Base-by-base conservation (phyloP, 345 rosid genomes). In the Cardamine occulta region DNA sequence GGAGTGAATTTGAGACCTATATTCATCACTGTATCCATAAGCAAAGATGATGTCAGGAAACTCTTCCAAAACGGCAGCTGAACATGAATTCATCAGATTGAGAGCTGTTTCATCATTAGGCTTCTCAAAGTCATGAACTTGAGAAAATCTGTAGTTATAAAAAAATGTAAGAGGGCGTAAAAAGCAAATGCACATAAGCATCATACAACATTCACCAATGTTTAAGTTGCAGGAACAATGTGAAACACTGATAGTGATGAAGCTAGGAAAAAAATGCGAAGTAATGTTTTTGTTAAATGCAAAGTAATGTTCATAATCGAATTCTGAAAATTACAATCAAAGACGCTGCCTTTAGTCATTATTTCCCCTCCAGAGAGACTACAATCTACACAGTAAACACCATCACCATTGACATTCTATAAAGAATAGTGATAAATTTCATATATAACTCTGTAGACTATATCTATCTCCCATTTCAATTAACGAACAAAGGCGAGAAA, bases 1-100 rank as follows among this genome's bases (percentile, higher is more conserved):
- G 4, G 42, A 70, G 34, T 11, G 66, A 75, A 13, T 12, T 39
- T 5, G 19, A 19, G 35, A 91, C 98, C 96, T 88, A 72, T 81
- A 87, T 72, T 91, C 95, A 72, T 90, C 91, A 68, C 88, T 76
- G 78, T 80, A 88, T 32, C 98, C 97, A 80, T 90, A 94, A 0
- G 93, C 86, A 80, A 90, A 94, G 39, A 85, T 81, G 12, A 94
- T 81, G 73, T 88, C 98, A 14, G 95, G 96, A 76, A 69, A 91
- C 81, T 88, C 89, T 79, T 87, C 90, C 51, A 84, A 28, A 57
- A 89, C 85, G 7, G 87, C 86, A 64, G 73, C 69, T 4, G 93
- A 89, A 76, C 91, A 94, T 0, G 85, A 81, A 71, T 88, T 87
- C 97, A 94, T 88, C 83, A 91, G 85, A 48, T 78, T 72, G 80